Conservation (phyloP, 768 basidiomycete species). For the Leccinum boreale region DNA sequence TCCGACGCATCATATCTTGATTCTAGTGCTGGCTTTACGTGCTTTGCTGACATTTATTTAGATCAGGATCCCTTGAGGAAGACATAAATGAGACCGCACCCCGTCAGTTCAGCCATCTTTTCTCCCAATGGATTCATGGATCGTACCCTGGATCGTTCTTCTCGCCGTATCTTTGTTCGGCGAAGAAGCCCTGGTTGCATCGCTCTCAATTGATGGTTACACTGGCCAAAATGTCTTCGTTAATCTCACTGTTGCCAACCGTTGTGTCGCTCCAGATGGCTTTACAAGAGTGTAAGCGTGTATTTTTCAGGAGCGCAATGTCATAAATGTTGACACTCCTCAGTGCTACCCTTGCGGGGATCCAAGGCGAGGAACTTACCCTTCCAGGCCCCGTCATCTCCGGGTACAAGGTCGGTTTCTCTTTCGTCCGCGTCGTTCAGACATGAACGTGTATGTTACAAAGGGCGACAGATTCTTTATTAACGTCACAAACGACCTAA, state of each 20-base stretch:
- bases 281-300: conserved; percentile 9
- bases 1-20: not conserved
- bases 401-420: conserved; percentile 32
- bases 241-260: conserved; percentile 1
- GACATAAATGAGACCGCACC: not conserved
- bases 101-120: not conserved
- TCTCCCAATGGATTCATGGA: not conserved
- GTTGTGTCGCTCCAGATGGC: conserved; percentile 12
- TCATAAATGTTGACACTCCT: conserved; percentile 9
- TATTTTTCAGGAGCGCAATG: too few species aligned
- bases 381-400: conserved; percentile 42
- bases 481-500: conserved; percentile 16
- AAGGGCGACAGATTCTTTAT: conserved; percentile 21
- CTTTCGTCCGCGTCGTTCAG: not conserved
- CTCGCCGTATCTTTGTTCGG: not conserved
- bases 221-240: not conserved
- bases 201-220: not conserved
- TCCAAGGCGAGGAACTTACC: conserved; percentile 8
- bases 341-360: conserved; percentile 36
- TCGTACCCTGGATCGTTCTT: not conserved
- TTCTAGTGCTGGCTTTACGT: not conserved
- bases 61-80: not conserved
- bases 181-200: not conserved
- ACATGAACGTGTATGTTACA: not conserved
- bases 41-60: not conserved